Evolutionary conservation across 2,329 filamentous ascomycete species (phyloP).

Genomic region (Cladophialophora immunda): DNA sequence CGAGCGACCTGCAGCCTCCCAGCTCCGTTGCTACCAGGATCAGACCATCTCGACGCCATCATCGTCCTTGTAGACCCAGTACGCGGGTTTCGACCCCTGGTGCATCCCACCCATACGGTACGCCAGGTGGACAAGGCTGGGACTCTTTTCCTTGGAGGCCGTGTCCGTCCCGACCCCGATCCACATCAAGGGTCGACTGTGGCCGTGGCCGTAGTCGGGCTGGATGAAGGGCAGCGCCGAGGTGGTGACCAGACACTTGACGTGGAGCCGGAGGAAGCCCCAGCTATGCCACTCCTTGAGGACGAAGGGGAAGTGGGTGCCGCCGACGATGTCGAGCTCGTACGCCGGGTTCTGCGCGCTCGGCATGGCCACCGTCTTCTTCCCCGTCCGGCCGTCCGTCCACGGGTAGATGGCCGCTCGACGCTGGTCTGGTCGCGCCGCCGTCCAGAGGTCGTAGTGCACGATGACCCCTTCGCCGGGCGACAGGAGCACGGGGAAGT

Average conservation of each 20-base stretch:
- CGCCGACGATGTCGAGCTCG: neutral
- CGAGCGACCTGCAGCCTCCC: no score
- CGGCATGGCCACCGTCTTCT: neutral
- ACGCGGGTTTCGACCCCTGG: neutral
- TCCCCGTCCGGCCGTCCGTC: neutral
- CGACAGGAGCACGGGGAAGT: neutral
- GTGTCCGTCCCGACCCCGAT: neutral
- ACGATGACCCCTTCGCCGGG: neutral
- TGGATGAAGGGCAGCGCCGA: neutral
- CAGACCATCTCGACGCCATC: neutral
- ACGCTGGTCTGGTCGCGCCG: no score
- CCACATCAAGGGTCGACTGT: neutral
- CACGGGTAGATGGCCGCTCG: neutral
- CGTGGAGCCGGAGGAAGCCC: neutral
- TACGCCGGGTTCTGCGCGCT: neutral
- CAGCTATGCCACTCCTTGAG: neutral
- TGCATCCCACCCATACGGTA: neutral
- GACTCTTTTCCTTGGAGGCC: neutral
- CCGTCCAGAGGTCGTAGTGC: neutral
- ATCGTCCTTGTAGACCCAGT: slow-evolving; percentile 1
- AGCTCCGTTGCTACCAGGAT: no score
- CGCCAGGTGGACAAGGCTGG: neutral
- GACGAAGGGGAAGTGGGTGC: neutral
- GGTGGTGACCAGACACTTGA: neutral
- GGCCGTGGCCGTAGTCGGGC: neutral